phyloP scores from a whole-genome alignment of 352 stramenopile species.

The Phytophthora rubi region DNA sequence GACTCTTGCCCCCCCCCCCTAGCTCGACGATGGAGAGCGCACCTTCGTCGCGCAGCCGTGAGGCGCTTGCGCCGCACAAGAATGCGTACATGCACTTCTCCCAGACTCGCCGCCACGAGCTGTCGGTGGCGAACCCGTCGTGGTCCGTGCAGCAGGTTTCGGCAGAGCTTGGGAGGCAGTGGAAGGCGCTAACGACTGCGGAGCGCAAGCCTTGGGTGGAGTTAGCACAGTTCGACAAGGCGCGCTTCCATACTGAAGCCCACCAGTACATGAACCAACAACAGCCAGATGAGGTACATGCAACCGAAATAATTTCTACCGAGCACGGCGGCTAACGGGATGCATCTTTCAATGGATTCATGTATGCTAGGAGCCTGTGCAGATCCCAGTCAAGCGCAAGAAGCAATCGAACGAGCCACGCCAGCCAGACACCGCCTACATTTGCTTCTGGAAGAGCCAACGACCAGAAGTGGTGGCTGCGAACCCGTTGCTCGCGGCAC shows the following conservation, averaged over 20 bases:
- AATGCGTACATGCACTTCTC: slow-evolving; percentile 68
- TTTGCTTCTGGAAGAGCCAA: slow-evolving; percentile 66
- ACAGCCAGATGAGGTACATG: slow-evolving; percentile 16
- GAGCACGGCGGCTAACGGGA: not conserved
- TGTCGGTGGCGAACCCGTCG: slow-evolving; percentile 38
- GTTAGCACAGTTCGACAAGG: slow-evolving; percentile 66
- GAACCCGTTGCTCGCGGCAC: slow-evolving; percentile 46
- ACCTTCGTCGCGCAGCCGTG: not conserved
- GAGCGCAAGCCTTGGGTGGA: slow-evolving; percentile 61
- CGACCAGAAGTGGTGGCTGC: slow-evolving; percentile 48
- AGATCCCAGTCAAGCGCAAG: slow-evolving; percentile 38
- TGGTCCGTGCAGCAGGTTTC: slow-evolving; percentile 60
- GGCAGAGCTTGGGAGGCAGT: slow-evolving; percentile 56
- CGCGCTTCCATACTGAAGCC: slow-evolving; percentile 49
- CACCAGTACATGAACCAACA: slow-evolving; percentile 30
- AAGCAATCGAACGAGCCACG: slow-evolving; percentile 52
- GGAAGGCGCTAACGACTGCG: slow-evolving; percentile 48
- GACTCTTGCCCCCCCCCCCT: slow-evolving; percentile 4
- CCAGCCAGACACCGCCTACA: slow-evolving; percentile 68
- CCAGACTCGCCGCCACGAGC: slow-evolving; percentile 36
- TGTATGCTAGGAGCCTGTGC: slow-evolving; percentile 15
- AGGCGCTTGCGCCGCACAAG: slow-evolving; percentile 32
- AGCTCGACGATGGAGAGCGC: slow-evolving; percentile 14
- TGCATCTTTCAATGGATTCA: not conserved
- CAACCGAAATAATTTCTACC: not conserved